Percentiles rank a stretch among this genome's conserved stretches.
Evolutionary conservation across 306 rosid genomes (phyloP).

Genomic region (Mucuna pruriens): DNA sequence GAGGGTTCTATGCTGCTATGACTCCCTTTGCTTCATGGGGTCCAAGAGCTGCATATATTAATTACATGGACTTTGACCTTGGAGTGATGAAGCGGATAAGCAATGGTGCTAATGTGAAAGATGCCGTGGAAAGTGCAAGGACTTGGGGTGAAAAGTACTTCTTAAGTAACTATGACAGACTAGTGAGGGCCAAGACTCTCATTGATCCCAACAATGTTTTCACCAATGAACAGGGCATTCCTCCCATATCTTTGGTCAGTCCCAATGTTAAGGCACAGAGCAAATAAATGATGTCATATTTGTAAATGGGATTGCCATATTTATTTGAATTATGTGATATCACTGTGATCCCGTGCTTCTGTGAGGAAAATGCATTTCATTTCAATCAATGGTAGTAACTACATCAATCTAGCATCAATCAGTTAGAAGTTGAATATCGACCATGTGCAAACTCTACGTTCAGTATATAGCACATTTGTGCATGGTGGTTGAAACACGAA

Average conservation of each 20-base stretch:
- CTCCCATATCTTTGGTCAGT: slow-evolving; percentile 46
- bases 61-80: slow-evolving; percentile 78
- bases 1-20: slow-evolving; percentile 64
- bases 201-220: slow-evolving; percentile 74
- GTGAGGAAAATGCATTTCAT: neutral
- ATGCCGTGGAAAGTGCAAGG: slow-evolving; percentile 56
- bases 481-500: neutral
- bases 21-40: slow-evolving; percentile 62
- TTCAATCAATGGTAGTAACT: neutral
- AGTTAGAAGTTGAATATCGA: neutral
- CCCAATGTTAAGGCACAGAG: slow-evolving; percentile 1
- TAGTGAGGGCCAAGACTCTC: slow-evolving; percentile 68
- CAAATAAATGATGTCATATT: neutral
- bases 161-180: slow-evolving; percentile 70
- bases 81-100: slow-evolving; percentile 52
- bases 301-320: neutral
- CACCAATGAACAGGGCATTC: slow-evolving; percentile 74
- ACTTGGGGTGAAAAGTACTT: slow-evolving; percentile 83
- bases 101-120: neutral
- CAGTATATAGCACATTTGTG: neutral
- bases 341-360: slow-evolving; percentile 17
- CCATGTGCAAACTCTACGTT: neutral
- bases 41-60: slow-evolving; percentile 83
- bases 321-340: slow-evolving; percentile 15
- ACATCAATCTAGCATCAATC: neutral